Evolutionary conservation across 805 yeast genomes (phyloP).

Genomic region (Cyberlindnera euphorbiae): DNA sequence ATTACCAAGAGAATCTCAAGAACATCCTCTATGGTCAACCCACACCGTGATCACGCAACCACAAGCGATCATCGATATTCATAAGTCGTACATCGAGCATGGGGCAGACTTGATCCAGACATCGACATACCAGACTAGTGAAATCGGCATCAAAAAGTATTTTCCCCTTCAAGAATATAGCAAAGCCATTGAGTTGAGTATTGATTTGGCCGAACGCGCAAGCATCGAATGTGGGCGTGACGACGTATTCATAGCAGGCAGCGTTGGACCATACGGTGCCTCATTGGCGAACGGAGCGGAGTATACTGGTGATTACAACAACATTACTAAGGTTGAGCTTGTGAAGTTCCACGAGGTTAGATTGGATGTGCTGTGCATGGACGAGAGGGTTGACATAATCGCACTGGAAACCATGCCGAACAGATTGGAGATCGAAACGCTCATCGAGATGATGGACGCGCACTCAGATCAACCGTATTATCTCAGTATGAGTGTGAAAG

Average conservation of each 20-base stretch:
- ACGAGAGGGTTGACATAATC: slow-evolving; percentile 47
- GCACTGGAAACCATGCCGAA: slow-evolving; percentile 74
- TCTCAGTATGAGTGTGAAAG: slow-evolving; percentile 38
- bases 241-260: slow-evolving; percentile 43
- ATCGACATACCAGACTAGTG: slow-evolving; percentile 50
- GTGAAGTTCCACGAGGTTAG: slow-evolving; percentile 47
- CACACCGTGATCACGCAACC: slow-evolving; percentile 42
- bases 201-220: slow-evolving; percentile 15
- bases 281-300: slow-evolving; percentile 64
- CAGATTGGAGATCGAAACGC: slow-evolving; percentile 47
- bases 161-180: slow-evolving; percentile 25
- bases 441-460: slow-evolving; percentile 37
- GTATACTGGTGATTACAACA: slow-evolving; percentile 63
- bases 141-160: slow-evolving; percentile 26
- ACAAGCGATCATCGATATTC: slow-evolving; percentile 40
- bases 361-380: slow-evolving; percentile 33
- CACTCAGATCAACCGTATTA: slow-evolving; percentile 38
- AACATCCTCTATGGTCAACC: slow-evolving; percentile 55
- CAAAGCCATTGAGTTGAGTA: slow-evolving; percentile 9
- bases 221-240: slow-evolving; percentile 2
- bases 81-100: slow-evolving; percentile 42
- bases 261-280: slow-evolving; percentile 79
- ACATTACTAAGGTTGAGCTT: slow-evolving; percentile 31
- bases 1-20: slow-evolving; percentile 17
- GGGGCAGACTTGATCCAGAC: slow-evolving; percentile 54